Evolutionary conservation across 768 basidiomycete species (phyloP).

Genomic region (Leccinum boreale): DNA sequence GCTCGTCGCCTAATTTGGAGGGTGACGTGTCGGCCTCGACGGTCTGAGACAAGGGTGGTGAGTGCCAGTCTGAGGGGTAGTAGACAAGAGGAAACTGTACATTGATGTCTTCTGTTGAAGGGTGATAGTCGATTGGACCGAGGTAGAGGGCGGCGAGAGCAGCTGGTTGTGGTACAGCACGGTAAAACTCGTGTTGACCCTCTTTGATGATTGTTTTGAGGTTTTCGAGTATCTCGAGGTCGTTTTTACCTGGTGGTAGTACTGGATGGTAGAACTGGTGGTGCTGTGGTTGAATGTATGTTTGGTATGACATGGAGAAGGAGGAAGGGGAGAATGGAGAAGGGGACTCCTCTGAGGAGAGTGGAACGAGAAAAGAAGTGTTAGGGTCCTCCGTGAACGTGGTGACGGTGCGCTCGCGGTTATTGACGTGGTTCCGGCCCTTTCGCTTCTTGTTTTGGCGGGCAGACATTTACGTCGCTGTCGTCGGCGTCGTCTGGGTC

Average conservation of each 20-base stretch:
- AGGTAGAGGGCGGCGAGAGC: slow-evolving; percentile 63
- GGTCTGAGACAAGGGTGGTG: slow-evolving; percentile 18
- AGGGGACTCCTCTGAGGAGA: slow-evolving; percentile 49
- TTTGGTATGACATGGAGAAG: slow-evolving; percentile 39
- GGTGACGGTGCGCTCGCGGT: slow-evolving; percentile 66
- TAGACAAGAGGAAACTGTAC: slow-evolving; percentile 25
- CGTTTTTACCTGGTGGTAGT: slow-evolving; percentile 56
- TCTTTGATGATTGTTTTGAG: slow-evolving; percentile 71
- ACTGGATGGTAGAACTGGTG: slow-evolving; percentile 27
- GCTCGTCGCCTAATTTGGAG: slow-evolving; percentile 17
- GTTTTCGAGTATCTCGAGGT: slow-evolving; percentile 71
- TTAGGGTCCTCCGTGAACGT: slow-evolving; percentile 61
- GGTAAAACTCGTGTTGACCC: slow-evolving; percentile 70
- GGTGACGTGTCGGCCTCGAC: slow-evolving; percentile 18
- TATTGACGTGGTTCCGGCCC: slow-evolving; percentile 48
- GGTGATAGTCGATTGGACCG: slow-evolving; percentile 39
- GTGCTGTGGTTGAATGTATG: slow-evolving; percentile 31
- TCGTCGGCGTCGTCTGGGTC: background rate
- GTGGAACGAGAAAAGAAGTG: slow-evolving; percentile 49
- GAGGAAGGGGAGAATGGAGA: slow-evolving; percentile 38
- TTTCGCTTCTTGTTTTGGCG: slow-evolving; percentile 65
- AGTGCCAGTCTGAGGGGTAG: background rate
- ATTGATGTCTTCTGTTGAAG: slow-evolving; percentile 25
- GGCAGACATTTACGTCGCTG: slow-evolving; percentile 43
- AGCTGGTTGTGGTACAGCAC: slow-evolving; percentile 61